Evolutionary conservation across 768 basidiomycete species (phyloP), one percentile per base, ranked within the genome.

Genomic region (Naganishia friedmannii): DNA sequence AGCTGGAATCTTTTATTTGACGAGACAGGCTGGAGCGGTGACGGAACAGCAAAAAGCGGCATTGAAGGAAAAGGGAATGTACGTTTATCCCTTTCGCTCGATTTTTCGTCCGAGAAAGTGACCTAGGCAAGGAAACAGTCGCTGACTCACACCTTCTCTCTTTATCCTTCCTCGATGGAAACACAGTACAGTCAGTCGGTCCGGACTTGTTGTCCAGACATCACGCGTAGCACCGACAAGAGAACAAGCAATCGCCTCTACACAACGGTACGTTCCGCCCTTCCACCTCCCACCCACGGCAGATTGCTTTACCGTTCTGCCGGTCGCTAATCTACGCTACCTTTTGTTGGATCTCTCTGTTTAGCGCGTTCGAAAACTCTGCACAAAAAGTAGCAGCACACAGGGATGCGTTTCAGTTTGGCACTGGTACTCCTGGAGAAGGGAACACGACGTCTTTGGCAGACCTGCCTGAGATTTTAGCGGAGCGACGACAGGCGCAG

Each of bases 401-500:
- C 42, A 63, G 26, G 42, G 60, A 63, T 42, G 60, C 60, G n/a
- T 63, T 63, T 23, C 60, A 42, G 7, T 63, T 63, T 23, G 60
- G 60, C 21, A 26, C 26, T 42, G 23, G 13, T 42, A 26, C 21
- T 28, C 13, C 23, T 26, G 60, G 60, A 29, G 34, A 63, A 42
- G 60, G 60, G 39, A 63, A 42, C 15, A 63, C 42, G 39, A 63
- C 42, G 29, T 63, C 60, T 7, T 45, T 63, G 9, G 60, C 37
- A 29, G 60, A 51, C 42, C 15, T 42, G 15, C 42, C 42, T 10
- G 42, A 42, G 42, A 17, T 42, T 2, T 2, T 42, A 42, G 42
- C 42, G 7, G 42, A 42, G 15, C 42, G 42, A 42, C 42, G 42
- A 42, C 42, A 42, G 48, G 19, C 48, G 48, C 48, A n/a, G n/a